A percentile compares a stretch with the other conserved stretches of the same genome.
Conservation (phyloP, 2,329 filamentous ascomycete species). For the Colletotrichum lindemuthianum region DNA sequence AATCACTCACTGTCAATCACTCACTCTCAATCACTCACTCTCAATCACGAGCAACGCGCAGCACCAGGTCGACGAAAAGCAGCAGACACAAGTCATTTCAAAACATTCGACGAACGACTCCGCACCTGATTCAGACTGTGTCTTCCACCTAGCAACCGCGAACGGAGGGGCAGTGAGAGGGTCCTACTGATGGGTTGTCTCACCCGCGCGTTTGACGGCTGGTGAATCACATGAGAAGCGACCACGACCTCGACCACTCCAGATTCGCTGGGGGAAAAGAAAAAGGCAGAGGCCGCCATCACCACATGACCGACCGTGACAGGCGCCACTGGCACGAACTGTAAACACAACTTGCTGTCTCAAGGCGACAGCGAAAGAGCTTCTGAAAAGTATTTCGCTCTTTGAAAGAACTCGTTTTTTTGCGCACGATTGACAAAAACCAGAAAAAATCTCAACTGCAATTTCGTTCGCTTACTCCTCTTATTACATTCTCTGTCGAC, state of each 20-base stretch:
- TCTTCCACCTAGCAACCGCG: too few relatives aligned
- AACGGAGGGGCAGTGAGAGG: not conserved
- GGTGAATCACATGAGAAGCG: conserved; percentile 20
- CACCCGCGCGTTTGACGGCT: conserved; percentile 7
- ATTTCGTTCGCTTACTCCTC: not conserved
- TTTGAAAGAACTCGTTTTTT: too few relatives aligned
- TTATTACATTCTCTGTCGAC: not conserved
- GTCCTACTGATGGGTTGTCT: conserved; percentile 15
- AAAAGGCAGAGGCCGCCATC: conserved; percentile 18
- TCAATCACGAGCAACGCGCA: too few relatives aligned
- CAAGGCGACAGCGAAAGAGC: not conserved
- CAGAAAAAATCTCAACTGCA: not conserved
- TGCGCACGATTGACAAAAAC: not conserved
- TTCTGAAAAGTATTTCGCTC: not conserved
- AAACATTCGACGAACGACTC: not conserved
- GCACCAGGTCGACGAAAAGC: not conserved
- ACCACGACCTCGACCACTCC: not conserved
- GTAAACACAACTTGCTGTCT: conserved; percentile 1
- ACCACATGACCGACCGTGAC: conserved; percentile 14
- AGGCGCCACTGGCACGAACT: conserved; percentile 3
- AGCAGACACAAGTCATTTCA: conserved; percentile 13
- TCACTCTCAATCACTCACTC: too few relatives aligned
- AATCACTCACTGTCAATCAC: too few relatives aligned
- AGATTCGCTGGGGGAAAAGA: not conserved
- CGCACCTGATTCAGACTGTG: not conserved